Conservation (phyloP, 23 red algal species). For the Agarophyton chilense region DNA sequence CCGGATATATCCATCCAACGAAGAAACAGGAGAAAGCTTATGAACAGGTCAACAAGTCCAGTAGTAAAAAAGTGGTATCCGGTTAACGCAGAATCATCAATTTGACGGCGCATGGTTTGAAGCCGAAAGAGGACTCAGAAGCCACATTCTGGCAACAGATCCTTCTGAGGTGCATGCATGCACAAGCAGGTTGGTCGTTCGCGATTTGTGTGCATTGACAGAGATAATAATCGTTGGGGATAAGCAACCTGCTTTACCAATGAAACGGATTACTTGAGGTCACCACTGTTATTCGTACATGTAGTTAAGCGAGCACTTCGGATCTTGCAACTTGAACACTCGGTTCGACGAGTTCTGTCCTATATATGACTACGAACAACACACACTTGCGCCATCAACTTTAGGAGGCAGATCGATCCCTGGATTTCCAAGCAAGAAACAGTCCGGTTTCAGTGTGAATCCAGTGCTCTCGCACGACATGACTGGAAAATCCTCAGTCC, state of each 20-base stretch:
- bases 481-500: slow-evolving; percentile 88
- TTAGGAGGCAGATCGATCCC: slow-evolving; percentile 52
- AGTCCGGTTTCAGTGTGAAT: slow-evolving; percentile 75
- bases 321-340: too few relatives aligned
- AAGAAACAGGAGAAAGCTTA: background rate
- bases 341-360: too few relatives aligned
- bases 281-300: too few relatives aligned
- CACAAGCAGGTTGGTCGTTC: background rate
- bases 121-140: background rate
- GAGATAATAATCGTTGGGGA: background rate
- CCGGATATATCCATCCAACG: background rate
- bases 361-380: too few relatives aligned
- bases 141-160: background rate
- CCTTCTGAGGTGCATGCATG: background rate
- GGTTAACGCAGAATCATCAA: background rate
- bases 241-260: too few relatives aligned
- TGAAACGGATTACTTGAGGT: too few relatives aligned
- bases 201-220: background rate
- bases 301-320: too few relatives aligned
- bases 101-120: background rate
- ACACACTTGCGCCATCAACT: slow-evolving; percentile 6
- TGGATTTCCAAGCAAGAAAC: slow-evolving; percentile 84
- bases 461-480: slow-evolving; percentile 73
- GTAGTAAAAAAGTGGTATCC: background rate
- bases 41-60: background rate